Evolutionary conservation across 1,139 yeast species (phyloP), one percentile per base, ranked within the genome.

Genomic region (Spencermartinsiella ligniputridi): DNA sequence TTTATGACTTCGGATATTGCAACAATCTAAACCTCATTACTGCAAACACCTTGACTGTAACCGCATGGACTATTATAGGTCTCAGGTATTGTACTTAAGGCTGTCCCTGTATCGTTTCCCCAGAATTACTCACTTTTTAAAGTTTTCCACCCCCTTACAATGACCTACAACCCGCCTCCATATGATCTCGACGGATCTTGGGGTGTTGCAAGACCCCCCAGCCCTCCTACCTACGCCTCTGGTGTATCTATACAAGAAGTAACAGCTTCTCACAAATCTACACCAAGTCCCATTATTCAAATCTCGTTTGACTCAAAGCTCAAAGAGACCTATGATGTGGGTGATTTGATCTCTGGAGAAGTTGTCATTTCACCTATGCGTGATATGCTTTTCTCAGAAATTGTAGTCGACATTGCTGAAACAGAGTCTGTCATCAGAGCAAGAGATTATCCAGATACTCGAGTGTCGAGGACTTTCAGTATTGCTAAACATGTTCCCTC

Each of bases 401-500:
- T 48, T 11, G 24, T 32, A 33, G 32, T 47, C 15, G 50, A 48
- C 15, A 29, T 48, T 24, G 36, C 35, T 15, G 24, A 45, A 20
- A 37, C 40, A 3, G 50, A 46, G 34, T 46, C 50, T 4, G 48
- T 48, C n/a, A 42, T 40, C 36, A 33, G 50, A 22, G 44, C 42
- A 16, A 21, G 40, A 11, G 48, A 44, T 9, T 47, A 18, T 35
- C 46, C 48, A 2, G 38, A 46, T n/a, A 48, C 50, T 12, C 38
- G 50, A 16, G 30, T 33, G 11, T 15, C 40, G 22, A 21, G 40
- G 30, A 39, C 27, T 4, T 33, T 40, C 12, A 22, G 30, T 3
- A 15, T 47, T 9, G 45, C 33, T 11, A 30, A 40, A 13, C 42
- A 41, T 37, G 19, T 27, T 2, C 46, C 47, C 2, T 37, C 49